Base-by-base conservation (phyloP, 2,329 filamentous ascomycete species). In the Sodiomyces alkalinus region DNA sequence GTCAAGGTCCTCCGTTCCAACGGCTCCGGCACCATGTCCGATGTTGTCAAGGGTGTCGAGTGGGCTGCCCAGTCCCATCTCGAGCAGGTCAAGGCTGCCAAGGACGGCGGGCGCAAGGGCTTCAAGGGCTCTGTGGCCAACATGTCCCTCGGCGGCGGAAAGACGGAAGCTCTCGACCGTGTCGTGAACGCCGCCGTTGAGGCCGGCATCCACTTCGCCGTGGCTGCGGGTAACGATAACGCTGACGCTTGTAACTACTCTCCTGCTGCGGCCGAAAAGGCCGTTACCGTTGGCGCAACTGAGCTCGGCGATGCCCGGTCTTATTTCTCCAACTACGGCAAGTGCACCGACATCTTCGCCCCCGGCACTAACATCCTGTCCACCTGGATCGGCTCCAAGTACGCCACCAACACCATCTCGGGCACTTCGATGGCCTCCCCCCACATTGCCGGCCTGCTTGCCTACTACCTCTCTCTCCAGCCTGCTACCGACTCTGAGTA, bases 261-360 rank as follows among this genome's bases (percentile, higher is more conserved):
- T 22, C 90, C 90, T 35, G 92, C 90, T 47, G 81, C 87, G 39
- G 85, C 92, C 44, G 67, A 73, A 46, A 83, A 92, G 49, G 86
- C 90, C 42, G 74, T 98, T 53, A 98, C 90, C 33, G 90, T 98
- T 39, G 92, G 87, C 58, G 90, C 90, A 42, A 92, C 85, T 25
- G 90, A 82, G 43, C 73, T 98, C 35, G 74, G 79, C 48, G 90
- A 98, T 52, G 82, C 83, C 68, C 87, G 90, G 60, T 90, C 90
- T 41, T 98, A 96, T 74, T 98, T 98, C 76, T 98, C 92, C 74
- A 98, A 98, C 80, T 96, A 77, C 58, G 90, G 90, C 57, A 90
- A 87, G 70, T 98, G 90, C 73, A 93, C 87, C 55, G 90, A 98
- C 60, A 93, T 98, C 68, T 98, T 98, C 49, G 90, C 86, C 39